These are phyloP conservation scores for Euphorbia pulcherrima DNA, from an alignment of 345 rosid species.

Conservation along the genomic window DNA sequence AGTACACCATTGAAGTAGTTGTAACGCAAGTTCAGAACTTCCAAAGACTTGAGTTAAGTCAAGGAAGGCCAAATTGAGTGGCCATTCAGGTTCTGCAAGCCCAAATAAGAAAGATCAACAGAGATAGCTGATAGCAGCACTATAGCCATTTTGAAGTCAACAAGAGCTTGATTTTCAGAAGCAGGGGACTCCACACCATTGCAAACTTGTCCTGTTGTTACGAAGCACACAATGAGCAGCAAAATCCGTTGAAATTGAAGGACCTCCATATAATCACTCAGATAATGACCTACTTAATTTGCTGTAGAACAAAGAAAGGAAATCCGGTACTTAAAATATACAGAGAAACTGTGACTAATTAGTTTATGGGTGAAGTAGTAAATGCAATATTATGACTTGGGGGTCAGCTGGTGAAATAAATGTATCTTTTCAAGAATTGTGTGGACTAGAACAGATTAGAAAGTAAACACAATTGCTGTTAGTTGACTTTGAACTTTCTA, in stretches of 20 bases:
- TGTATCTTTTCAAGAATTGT: too few species aligned
- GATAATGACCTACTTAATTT: too few species aligned
- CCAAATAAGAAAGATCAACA: not conserved
- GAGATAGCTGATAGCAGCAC: not conserved
- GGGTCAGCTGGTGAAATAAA: too few species aligned
- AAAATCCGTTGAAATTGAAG: not conserved
- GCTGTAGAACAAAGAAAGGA: too few species aligned
- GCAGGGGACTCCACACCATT: not conserved
- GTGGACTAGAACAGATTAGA: too few species aligned
- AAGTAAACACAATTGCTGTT: too few species aligned
- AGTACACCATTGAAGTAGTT: conserved; percentile 4
- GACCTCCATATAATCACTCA: not conserved
- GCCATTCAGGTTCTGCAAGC: not conserved
- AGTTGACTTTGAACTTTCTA: too few species aligned
- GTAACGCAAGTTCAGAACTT: conserved; percentile 35
- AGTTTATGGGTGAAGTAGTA: too few species aligned
- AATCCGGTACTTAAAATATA: too few species aligned
- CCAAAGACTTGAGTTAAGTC: conserved; percentile 26
- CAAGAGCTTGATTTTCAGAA: not conserved
- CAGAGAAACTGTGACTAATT: too few species aligned
- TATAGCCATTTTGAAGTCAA: not conserved
- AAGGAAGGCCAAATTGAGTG: conserved; percentile 39
- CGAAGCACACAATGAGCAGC: not conserved
- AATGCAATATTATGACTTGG: too few species aligned
- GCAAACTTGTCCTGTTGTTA: not conserved